Evolutionary conservation across 306 rosid genomes (phyloP).

Genomic region (Mimosa bimucronata): DNA sequence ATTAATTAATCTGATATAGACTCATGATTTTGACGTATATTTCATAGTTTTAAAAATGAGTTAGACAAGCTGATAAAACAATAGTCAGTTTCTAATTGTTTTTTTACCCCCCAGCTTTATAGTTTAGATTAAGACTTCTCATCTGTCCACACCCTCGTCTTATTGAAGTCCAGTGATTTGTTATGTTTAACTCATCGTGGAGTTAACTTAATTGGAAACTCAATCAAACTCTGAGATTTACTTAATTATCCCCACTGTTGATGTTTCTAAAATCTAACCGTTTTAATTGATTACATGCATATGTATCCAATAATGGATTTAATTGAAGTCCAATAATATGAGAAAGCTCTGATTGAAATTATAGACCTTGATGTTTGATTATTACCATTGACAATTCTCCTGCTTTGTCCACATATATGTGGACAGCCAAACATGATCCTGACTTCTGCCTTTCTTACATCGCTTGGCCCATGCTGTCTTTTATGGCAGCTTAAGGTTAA

Average conservation of each 20-base stretch:
- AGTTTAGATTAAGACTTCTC: background rate
- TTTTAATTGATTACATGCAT: background rate
- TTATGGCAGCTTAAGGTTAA: background rate
- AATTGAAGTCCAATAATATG: slow-evolving; percentile 31
- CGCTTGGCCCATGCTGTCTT: background rate
- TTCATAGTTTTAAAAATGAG: background rate
- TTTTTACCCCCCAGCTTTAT: background rate
- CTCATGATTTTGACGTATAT: background rate
- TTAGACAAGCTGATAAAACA: background rate
- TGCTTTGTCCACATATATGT: slow-evolving; percentile 26
- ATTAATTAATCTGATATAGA: background rate
- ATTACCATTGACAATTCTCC: background rate
- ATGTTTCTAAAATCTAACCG: background rate
- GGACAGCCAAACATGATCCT: slow-evolving; percentile 31
- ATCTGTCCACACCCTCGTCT: background rate
- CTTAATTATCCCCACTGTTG: background rate
- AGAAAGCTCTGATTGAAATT: slow-evolving; percentile 22
- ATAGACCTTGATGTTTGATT: slow-evolving; percentile 1
- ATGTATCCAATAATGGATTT: slow-evolving; percentile 1
- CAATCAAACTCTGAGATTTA: background rate
- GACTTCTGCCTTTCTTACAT: slow-evolving; percentile 31
- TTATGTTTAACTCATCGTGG: background rate
- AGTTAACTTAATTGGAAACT: background rate
- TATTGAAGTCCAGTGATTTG: background rate
- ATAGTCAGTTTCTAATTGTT: background rate